Conservation (phyloP, 768 basidiomycete genomes). For the Tricholoma sp. region DNA sequence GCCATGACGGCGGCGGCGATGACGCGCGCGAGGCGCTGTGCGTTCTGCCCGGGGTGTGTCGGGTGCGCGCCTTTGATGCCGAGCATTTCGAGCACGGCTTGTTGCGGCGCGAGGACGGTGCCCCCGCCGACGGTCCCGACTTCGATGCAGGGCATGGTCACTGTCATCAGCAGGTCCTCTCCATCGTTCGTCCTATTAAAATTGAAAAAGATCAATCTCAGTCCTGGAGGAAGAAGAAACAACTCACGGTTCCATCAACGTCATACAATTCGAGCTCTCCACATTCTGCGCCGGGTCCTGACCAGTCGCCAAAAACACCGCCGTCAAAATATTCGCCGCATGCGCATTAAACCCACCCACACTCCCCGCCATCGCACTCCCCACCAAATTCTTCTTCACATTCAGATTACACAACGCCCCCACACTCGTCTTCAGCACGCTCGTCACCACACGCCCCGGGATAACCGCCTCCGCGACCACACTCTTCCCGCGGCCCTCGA, state of each 20-base stretch:
- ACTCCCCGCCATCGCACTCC: slow-evolving; percentile 97
- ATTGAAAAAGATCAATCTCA: neutral
- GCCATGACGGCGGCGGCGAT: slow-evolving; percentile 96
- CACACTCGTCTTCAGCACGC: slow-evolving; percentile 93
- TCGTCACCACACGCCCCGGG: slow-evolving; percentile 83
- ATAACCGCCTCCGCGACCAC: slow-evolving; percentile 95
- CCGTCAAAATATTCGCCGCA: slow-evolving; percentile 95
- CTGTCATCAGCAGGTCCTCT: slow-evolving; percentile 85
- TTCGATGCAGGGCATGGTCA: slow-evolving; percentile 99
- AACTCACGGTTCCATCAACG: slow-evolving; percentile 95
- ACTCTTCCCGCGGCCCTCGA: slow-evolving; percentile 96
- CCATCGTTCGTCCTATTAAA: slow-evolving; percentile 82
- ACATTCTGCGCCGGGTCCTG: slow-evolving; percentile 99
- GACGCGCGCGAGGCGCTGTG: slow-evolving; percentile 83
- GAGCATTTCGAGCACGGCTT: slow-evolving; percentile 88
- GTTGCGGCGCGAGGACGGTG: slow-evolving; percentile 87
- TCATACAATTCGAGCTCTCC: slow-evolving; percentile 97
- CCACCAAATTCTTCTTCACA: slow-evolving; percentile 94
- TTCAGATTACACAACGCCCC: slow-evolving; percentile 86
- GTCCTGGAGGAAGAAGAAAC: slow-evolving; percentile 2
- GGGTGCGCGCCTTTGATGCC: slow-evolving; percentile 88
- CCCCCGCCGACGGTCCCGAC: slow-evolving; percentile 98
- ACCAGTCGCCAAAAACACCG: slow-evolving; percentile 92
- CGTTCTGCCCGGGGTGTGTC: slow-evolving; percentile 83
- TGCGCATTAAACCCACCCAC: slow-evolving; percentile 99